A percentile compares a stretch with the other conserved stretches of the same genome.
Evolutionary conservation across 345 rosid species (phyloP).

Genomic region (Dipteronia dyeriana): DNA sequence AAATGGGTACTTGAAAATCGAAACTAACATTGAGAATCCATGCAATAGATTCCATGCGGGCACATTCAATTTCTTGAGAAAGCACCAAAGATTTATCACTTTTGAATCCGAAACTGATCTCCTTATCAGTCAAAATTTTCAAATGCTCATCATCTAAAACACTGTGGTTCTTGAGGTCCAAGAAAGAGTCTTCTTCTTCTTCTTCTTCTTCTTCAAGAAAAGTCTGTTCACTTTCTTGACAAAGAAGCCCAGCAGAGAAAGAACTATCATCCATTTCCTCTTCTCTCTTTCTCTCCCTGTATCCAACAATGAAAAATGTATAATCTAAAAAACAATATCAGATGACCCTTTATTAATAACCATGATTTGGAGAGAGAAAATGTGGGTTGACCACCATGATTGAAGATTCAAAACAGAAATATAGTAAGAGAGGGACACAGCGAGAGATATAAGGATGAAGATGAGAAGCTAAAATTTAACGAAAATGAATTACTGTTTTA

Average conservation of each 20-base stretch:
- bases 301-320: background rate
- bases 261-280: conserved; percentile 32
- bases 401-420: conserved; percentile 12
- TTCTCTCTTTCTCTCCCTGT: background rate
- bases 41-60: conserved; percentile 46
- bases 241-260: conserved; percentile 34
- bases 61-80: conserved; percentile 33
- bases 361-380: conserved; percentile 26
- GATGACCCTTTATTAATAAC: conserved; percentile 7
- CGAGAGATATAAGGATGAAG: conserved; percentile 11
- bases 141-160: conserved; percentile 35
- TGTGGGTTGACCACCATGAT: conserved; percentile 19
- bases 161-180: background rate
- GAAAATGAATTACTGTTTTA: conserved; percentile 13
- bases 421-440: background rate
- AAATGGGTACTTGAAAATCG: conserved; percentile 15
- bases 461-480: conserved; percentile 12
- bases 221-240: conserved; percentile 34
- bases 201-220: conserved; percentile 23
- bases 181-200: conserved; percentile 9
- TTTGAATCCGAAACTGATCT: conserved; percentile 34
- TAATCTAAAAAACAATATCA: conserved; percentile 1
- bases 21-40: conserved; percentile 59
- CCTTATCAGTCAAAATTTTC: conserved; percentile 39
- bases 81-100: conserved; percentile 25